Percentiles rank a stretch among this genome's conserved stretches.
Conservation (phyloP, 108 stramenopile species). For the Conticribra weissflogii region DNA sequence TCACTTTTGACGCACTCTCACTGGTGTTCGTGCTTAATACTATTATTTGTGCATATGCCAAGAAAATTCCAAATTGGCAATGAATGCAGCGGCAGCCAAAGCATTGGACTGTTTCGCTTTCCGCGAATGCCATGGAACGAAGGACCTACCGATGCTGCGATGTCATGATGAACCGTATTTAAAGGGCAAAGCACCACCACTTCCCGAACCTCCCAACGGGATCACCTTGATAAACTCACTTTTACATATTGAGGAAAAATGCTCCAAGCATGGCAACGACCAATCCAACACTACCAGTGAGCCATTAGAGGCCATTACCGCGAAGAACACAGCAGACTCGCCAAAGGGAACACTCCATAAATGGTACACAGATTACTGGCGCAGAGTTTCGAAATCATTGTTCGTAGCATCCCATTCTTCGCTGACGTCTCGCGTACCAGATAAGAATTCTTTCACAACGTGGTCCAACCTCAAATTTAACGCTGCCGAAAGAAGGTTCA, state of each 20-base stretch:
- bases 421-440: neutral
- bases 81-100: conserved; percentile 16
- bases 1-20: neutral
- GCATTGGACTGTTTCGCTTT: conserved; percentile 15
- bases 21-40: neutral
- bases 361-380: conserved; percentile 17
- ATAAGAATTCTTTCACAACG: conserved; percentile 8
- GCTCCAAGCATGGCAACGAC: neutral
- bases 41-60: neutral
- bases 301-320: neutral
- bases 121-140: neutral
- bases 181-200: neutral
- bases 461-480: conserved; percentile 9
- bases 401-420: conserved; percentile 11
- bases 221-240: neutral
- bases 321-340: neutral
- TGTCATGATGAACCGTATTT: conserved; percentile 11
- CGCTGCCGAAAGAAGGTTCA: neutral
- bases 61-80: conserved; percentile 9
- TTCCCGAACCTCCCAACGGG: neutral
- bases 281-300: no score
- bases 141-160: neutral
- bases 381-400: conserved; percentile 2
- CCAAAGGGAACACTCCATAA: neutral
- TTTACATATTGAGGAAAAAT: no score